phyloP scores from a whole-genome alignment of 305 asterid species.

The Caryopteris hybrid region DNA sequence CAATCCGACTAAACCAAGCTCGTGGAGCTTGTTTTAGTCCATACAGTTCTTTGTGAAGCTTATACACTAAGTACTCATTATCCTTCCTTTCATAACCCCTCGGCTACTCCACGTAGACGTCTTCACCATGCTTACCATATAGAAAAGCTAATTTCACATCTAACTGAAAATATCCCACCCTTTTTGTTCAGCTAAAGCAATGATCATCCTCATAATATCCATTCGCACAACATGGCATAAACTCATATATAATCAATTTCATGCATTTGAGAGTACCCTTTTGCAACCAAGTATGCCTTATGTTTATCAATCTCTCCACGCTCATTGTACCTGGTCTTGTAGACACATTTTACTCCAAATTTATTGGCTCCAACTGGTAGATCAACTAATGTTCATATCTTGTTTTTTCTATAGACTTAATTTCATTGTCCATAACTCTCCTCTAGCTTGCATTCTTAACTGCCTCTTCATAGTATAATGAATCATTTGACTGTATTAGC shows the following conservation, averaged over 20 bases:
- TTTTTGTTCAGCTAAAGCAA: neutral
- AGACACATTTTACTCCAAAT: neutral
- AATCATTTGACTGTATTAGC: too few species aligned
- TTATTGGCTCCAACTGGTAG: neutral
- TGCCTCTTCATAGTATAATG: neutral
- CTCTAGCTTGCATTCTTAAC: neutral
- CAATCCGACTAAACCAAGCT: neutral
- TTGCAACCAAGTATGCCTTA: neutral
- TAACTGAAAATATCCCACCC: neutral
- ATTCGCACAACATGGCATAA: neutral
- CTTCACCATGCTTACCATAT: neutral
- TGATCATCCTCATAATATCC: neutral
- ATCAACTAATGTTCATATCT: neutral
- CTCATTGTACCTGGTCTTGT: neutral
- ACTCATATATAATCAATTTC: neutral
- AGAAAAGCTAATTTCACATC: neutral
- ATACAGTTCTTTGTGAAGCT: too few species aligned
- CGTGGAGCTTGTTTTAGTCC: neutral
- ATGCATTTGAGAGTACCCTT: too few species aligned
- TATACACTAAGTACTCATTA: neutral
- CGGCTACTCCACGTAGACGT: neutral
- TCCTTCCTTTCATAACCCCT: neutral
- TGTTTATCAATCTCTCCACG: neutral
- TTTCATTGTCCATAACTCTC: neutral
- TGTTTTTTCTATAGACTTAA: neutral